Conservation (phyloP, 257 asterid genomes). For the Ligustrum vulgare region DNA sequence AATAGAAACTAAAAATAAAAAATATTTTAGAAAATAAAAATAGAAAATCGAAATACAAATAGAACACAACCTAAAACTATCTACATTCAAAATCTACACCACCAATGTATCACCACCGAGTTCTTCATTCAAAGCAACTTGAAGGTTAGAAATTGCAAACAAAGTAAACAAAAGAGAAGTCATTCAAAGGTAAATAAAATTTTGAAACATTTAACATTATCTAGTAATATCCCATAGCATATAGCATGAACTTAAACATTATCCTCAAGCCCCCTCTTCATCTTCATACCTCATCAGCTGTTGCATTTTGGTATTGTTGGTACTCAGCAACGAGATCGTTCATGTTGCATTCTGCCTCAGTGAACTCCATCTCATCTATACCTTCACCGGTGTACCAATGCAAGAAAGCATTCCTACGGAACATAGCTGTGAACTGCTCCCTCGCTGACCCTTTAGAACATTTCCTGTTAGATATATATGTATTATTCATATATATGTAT, state of each 20-base stretch:
- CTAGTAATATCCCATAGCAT: too few species aligned
- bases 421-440: slow-evolving; percentile 53
- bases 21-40: too few species aligned
- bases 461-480: too few species aligned
- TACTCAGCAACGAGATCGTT: slow-evolving; percentile 48
- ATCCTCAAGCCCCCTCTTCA: too few species aligned
- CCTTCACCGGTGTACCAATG: slow-evolving; percentile 59
- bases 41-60: too few species aligned
- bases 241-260: too few species aligned
- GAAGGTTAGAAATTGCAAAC: not conserved
- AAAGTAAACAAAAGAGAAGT: not conserved
- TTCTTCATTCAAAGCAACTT: not conserved
- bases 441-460: slow-evolving; percentile 48
- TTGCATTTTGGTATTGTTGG: slow-evolving; percentile 55
- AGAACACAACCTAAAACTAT: not conserved
- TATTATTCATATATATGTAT: too few species aligned
- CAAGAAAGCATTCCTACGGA: slow-evolving; percentile 53
- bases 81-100: not conserved
- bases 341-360: slow-evolving; percentile 56
- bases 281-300: too few species aligned
- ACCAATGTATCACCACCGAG: not conserved
- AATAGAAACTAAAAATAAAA: too few species aligned
- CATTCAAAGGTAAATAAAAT: too few species aligned
- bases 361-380: slow-evolving; percentile 56
- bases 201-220: too few species aligned